These are phyloP conservation scores for Chlamydomonas sp. DNA, from an alignment of 139 green algal genomes.

Conservation along the genomic window DNA sequence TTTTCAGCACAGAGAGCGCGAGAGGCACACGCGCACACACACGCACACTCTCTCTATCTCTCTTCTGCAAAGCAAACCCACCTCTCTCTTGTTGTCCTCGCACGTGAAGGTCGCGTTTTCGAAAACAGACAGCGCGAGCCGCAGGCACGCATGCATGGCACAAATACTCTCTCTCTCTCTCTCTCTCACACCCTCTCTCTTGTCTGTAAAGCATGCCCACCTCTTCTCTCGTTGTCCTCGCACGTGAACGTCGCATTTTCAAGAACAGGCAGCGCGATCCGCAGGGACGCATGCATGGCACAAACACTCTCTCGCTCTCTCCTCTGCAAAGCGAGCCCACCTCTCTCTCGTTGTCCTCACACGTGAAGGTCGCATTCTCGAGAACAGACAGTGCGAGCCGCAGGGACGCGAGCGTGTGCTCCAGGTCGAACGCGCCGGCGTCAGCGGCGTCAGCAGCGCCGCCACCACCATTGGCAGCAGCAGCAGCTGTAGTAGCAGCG, in stretches of 20 bases:
- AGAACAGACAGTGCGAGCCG: slow-evolving; percentile 1
- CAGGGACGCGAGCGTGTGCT: background rate
- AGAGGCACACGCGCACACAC: background rate
- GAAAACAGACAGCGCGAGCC: background rate
- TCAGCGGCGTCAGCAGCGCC: no score
- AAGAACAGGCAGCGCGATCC: background rate
- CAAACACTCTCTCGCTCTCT: no score
- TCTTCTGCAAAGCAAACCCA: no score
- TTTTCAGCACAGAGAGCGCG: background rate
- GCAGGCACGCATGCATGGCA: background rate
- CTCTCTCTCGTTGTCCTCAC: slow-evolving; percentile 7
- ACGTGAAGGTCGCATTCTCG: slow-evolving; percentile 15
- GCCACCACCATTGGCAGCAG: no score
- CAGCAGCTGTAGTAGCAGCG: no score
- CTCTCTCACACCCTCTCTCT: no score
- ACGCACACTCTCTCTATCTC: no score
- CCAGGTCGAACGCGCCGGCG: no score
- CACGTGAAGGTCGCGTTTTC: slow-evolving; percentile 15
- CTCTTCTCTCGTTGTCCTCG: background rate
- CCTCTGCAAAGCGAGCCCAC: no score
- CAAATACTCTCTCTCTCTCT: no score
- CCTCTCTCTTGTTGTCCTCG: slow-evolving; percentile 2
- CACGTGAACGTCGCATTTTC: background rate
- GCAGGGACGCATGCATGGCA: background rate
- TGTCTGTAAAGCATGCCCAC: no score